These are phyloP conservation scores for Botrytis tulipae DNA, from an alignment of 2,329 filamentous ascomycete species.

Conservation along the genomic window DNA sequence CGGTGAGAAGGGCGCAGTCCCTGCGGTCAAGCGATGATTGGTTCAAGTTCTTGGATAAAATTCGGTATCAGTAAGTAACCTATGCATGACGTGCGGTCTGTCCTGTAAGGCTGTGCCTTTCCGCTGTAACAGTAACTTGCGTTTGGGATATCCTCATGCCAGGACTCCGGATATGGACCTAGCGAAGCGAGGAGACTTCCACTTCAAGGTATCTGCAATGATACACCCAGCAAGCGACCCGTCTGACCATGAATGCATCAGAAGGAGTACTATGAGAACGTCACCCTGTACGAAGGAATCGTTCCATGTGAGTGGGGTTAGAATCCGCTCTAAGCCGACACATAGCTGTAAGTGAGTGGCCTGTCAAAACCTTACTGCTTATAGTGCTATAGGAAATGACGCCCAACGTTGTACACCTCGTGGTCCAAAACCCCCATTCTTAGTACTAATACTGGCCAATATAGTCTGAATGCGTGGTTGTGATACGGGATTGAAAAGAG, in stretches of 20 bases:
- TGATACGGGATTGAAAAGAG: constrained; percentile 21
- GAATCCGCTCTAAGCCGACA: not conserved
- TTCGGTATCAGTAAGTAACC: not conserved
- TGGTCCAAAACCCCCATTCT: constrained; percentile 7
- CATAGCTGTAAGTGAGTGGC: not conserved
- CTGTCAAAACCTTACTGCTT: not conserved
- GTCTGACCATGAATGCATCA: not conserved
- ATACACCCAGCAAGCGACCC: constrained; percentile 8
- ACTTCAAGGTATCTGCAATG: constrained; percentile 6
- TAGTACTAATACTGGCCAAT: constrained; percentile 24
- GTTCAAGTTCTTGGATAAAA: not conserved
- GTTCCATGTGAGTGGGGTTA: not conserved
- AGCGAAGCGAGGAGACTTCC: not conserved
- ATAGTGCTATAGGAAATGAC: constrained; percentile 2
- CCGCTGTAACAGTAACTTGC: constrained; percentile 25
- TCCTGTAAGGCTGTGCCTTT: constrained; percentile 26
- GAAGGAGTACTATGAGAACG: not conserved
- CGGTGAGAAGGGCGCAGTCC: constrained; percentile 14
- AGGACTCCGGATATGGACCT: constrained; percentile 19
- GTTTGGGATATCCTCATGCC: constrained; percentile 20
- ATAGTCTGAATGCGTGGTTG: constrained; percentile 27
- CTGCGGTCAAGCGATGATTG: constrained; percentile 3
- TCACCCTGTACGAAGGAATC: constrained; percentile 8
- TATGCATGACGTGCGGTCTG: constrained; percentile 18
- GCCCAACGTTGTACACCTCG: constrained; percentile 25